These are phyloP conservation scores for Fraxinus velutina DNA, from an alignment of 305 asterid species.

Conservation along the genomic window DNA sequence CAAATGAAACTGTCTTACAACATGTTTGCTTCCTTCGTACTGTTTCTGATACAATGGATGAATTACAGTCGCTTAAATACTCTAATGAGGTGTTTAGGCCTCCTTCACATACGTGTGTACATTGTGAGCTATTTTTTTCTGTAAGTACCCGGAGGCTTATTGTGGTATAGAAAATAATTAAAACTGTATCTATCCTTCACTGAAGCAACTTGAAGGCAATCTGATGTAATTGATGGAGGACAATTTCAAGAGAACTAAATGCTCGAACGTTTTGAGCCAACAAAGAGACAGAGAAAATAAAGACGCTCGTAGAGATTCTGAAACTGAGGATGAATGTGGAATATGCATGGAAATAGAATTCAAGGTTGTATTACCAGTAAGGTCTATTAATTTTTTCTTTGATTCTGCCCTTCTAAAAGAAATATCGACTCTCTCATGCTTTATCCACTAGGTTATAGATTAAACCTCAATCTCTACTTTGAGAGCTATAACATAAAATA, in stretches of 20 bases:
- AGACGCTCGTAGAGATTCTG: constrained; percentile 18
- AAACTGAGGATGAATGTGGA: constrained; percentile 53
- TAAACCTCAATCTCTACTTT: too few species aligned
- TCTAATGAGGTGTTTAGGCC: too few species aligned
- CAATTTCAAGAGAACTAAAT: constrained; percentile 19
- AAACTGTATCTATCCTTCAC: constrained; percentile 67
- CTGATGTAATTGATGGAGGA: constrained; percentile 38
- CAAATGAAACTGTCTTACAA: too few species aligned
- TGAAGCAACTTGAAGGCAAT: constrained; percentile 58
- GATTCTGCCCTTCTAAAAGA: neutral
- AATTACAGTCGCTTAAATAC: too few species aligned
- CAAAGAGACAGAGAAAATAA: constrained; percentile 23
- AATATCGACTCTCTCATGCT: neutral
- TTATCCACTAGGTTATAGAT: neutral
- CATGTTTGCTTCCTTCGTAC: too few species aligned
- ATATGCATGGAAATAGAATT: constrained; percentile 2
- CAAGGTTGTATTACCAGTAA: constrained; percentile 5
- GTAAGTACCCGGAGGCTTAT: neutral
- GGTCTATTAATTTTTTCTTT: neutral
- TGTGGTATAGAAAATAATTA: neutral
- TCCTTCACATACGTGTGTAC: too few species aligned
- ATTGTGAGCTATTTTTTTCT: neutral
- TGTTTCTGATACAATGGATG: too few species aligned
- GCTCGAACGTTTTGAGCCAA: constrained; percentile 13
- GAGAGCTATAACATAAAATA: neutral